Percentiles rank a stretch among this genome's conserved stretches.
Conservation (phyloP, 2,329 filamentous ascomycete genomes). For the Aspergillus proliferans region DNA sequence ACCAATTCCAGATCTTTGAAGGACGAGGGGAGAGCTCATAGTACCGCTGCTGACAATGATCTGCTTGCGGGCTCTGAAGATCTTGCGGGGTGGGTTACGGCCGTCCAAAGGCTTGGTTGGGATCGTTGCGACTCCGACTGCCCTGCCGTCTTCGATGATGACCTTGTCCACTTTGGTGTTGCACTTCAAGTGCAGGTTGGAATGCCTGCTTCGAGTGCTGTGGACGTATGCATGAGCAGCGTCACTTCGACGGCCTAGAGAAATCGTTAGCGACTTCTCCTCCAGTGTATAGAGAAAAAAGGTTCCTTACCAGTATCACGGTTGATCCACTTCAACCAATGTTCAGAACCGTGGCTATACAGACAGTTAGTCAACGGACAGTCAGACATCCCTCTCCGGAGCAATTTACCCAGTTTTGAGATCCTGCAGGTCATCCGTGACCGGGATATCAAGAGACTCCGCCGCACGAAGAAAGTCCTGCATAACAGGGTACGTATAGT, state of each 20-base stretch:
- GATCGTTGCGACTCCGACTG: constrained; percentile 65
- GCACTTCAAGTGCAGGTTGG: constrained; percentile 64
- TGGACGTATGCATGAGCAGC: constrained; percentile 74
- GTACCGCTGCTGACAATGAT: constrained; percentile 69
- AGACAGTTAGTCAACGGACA: not conserved
- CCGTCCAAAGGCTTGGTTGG: constrained; percentile 62
- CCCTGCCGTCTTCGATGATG: constrained; percentile 64
- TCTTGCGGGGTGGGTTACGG: constrained; percentile 46
- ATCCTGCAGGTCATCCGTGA: constrained; percentile 71
- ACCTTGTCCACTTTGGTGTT: constrained; percentile 76
- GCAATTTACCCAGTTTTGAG: constrained; percentile 40
- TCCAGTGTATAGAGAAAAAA: too few species aligned
- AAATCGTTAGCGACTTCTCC: constrained; percentile 9
- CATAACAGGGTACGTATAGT: constrained; percentile 75
- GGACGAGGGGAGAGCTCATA: constrained; percentile 65
- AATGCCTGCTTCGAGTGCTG: constrained; percentile 62
- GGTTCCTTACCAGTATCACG: constrained; percentile 42
- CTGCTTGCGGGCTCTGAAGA: constrained; percentile 65
- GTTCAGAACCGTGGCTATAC: constrained; percentile 60
- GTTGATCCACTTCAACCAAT: constrained; percentile 85
- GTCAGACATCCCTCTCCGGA: not conserved
- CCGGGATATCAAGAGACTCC: constrained; percentile 67
- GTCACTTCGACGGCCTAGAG: constrained; percentile 66
- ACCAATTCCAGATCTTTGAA: constrained; percentile 69
- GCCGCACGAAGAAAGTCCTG: constrained; percentile 70